phyloP scores from a whole-genome alignment of 2,329 filamentous ascomycete species.

The Botryotinia convoluta region DNA sequence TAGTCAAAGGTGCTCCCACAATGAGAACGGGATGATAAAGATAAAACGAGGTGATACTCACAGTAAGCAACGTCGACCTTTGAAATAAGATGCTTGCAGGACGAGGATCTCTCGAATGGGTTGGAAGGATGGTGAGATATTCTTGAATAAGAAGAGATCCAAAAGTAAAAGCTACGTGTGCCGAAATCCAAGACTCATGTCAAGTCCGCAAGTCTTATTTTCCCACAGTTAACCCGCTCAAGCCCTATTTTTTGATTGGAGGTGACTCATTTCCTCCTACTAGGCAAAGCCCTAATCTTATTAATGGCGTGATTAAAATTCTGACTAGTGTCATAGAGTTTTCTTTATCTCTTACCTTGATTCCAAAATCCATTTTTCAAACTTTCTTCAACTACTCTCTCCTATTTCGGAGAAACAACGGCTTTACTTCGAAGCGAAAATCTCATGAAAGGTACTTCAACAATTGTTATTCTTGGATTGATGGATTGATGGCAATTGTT shows the following conservation, averaged over 20 bases:
- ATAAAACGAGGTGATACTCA: not conserved
- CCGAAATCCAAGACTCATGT: not conserved
- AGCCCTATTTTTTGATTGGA: not conserved
- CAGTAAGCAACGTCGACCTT: too few relatives aligned
- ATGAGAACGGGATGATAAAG: not conserved
- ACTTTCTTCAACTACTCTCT: not conserved
- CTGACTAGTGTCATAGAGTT: not conserved
- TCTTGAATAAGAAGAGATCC: not conserved
- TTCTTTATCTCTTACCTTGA: not conserved
- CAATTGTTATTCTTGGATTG: not conserved
- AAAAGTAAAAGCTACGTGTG: not conserved
- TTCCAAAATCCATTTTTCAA: not conserved
- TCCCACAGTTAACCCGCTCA: not conserved
- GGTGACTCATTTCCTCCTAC: not conserved
- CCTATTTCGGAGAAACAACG: not conserved
- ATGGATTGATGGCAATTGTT: not conserved
- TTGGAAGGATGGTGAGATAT: not conserved
- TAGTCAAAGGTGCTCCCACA: fast-evolving
- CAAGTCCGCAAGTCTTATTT: not conserved
- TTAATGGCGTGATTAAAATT: not conserved
- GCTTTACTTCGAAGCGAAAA: conserved; percentile 1
- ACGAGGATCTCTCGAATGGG: too few relatives aligned
- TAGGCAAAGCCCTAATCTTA: not conserved
- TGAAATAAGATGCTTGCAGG: not conserved
- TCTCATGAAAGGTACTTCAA: not conserved